Percentiles rank a stretch among this genome's conserved stretches.
phyloP scores from a whole-genome alignment of 2,329 filamentous ascomycete genomes.

The Neofusicoccum umdonicola region DNA sequence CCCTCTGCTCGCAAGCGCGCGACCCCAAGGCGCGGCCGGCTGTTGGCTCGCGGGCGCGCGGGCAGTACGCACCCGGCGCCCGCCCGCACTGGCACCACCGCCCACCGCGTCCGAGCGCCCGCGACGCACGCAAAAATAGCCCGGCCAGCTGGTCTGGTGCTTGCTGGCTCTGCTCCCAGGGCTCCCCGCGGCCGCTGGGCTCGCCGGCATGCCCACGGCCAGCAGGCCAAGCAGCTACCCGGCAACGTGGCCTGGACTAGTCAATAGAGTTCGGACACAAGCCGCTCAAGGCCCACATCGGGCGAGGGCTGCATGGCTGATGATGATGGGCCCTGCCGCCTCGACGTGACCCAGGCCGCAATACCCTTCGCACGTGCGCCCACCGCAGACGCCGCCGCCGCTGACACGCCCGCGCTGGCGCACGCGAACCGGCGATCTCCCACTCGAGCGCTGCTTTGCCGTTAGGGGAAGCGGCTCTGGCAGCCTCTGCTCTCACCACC shows the following conservation, averaged over 20 bases:
- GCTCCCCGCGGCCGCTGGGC: not conserved
- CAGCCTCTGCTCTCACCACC: not conserved
- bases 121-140: not conserved
- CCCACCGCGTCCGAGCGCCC: not conserved
- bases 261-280: constrained; percentile 15
- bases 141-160: not conserved
- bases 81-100: not conserved
- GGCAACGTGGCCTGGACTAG: constrained; percentile 9
- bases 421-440: constrained; percentile 8
- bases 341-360: not conserved
- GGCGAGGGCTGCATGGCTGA: constrained; percentile 5
- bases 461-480: constrained; percentile 12
- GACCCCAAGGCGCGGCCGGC: too few relatives aligned
- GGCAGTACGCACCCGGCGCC: not conserved
- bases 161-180: too few relatives aligned
- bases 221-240: not conserved
- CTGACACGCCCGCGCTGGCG: not conserved
- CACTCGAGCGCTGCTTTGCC: not conserved
- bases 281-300: constrained; percentile 4
- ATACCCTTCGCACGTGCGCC: not conserved
- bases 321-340: constrained; percentile 6
- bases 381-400: not conserved
- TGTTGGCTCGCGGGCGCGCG: too few relatives aligned
- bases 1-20: too few relatives aligned
- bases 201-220: not conserved